phyloP scores from a whole-genome alignment of 139 green algal genomes.

The Nannochloris sp. region DNA sequence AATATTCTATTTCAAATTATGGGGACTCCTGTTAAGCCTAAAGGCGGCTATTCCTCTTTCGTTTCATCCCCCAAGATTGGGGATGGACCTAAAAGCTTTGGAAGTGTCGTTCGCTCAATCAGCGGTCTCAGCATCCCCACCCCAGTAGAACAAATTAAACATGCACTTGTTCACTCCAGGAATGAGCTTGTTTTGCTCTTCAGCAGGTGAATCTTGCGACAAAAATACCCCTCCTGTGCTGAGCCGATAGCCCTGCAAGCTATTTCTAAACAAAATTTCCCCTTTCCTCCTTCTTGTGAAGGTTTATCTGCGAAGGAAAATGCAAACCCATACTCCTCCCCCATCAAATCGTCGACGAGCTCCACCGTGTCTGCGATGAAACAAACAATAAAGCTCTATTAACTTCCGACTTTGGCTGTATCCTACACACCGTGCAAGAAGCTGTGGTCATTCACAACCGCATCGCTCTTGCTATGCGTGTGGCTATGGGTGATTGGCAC shows the following conservation, averaged over 20 bases:
- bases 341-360: conserved; percentile 31
- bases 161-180: conserved; percentile 7
- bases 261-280: not conserved
- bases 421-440: conserved; percentile 26
- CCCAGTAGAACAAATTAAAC: conserved; percentile 9
- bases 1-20: too few species aligned
- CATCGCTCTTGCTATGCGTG: conserved; percentile 45
- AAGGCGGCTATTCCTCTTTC: not conserved
- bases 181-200: conserved; percentile 34
- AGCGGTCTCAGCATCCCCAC: not conserved
- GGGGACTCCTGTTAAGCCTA: too few species aligned
- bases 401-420: conserved; percentile 9
- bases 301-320: conserved; percentile 10
- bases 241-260: not conserved
- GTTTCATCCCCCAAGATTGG: conserved; percentile 10
- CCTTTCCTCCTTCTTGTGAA: not conserved
- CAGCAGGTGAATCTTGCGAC: conserved; percentile 9
- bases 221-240: not conserved
- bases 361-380: conserved; percentile 23
- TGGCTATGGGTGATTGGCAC: conserved; percentile 36
- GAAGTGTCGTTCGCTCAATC: too few species aligned
- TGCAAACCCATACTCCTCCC: conserved; percentile 35
- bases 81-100: too few species aligned
- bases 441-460: conserved; percentile 33
- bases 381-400: conserved; percentile 7